Evolutionary conservation across 2,329 filamentous ascomycete species (phyloP), one percentile per base, ranked within the genome.

Genomic region (Diplocarpon rosae): DNA sequence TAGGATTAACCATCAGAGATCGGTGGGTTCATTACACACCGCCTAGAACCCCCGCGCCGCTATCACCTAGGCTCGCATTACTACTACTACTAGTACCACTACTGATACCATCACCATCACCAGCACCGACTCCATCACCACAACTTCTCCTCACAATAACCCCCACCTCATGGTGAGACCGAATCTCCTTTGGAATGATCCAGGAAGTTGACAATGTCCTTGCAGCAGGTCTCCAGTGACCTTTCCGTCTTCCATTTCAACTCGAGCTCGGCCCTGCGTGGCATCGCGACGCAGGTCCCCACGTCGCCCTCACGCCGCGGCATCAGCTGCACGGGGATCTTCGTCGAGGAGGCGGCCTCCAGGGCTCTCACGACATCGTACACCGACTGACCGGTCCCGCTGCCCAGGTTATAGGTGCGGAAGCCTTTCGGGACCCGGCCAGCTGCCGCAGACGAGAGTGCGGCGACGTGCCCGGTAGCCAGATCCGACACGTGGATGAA

Each of bases 401-500:
- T 66, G 5, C 66, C 67, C 13, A 69, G 58, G 46, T 68, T 69
- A 52, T 64, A 69, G 2, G 65, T 63, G 15, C 66, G 61, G 53
- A 66, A 69, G 1, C 57, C 65, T 16, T 64, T 61, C 11, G 47
- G 53, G 38, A 65, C 45, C 34, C 57, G 57, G 8, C 61, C 61
- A 14, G 60, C 56, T 20, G 57, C 58, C 29, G 63, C 59, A 24
- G 66, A 56, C 13, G 57, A 46, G 16, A 80, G 63, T 1, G 78
- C 78, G 3, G 76, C 74, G 31, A 80, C 71, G 59, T 82, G 78
- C 5, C 73, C 77, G 32, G 71, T 66, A 9, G 77, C 77, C 32
- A 82, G 67, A 59, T 82, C 78, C 10, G 69, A 72, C 32, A 81
- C 77, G 52, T 81, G 77, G 50, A 81, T 78, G 57, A 78, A 82